phyloP scores from a whole-genome alignment of 306 rosid genomes.

The Rosa persica region DNA sequence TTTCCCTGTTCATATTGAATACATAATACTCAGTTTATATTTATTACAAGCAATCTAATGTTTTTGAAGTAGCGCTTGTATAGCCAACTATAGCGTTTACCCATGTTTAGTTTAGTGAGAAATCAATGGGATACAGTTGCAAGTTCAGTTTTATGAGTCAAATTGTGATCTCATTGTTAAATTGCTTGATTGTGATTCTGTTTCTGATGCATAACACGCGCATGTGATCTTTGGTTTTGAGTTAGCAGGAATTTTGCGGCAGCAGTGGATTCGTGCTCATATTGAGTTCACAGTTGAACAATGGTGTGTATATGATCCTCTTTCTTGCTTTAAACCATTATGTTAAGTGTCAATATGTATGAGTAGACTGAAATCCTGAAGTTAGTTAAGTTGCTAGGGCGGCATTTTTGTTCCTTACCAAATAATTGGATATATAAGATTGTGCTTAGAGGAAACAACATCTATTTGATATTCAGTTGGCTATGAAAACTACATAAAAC shows the following conservation, averaged over 20 bases:
- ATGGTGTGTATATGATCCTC: slow-evolving; percentile 19
- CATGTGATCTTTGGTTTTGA: neutral
- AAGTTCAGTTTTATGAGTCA: neutral
- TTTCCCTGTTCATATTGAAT: neutral
- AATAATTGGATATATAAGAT: neutral
- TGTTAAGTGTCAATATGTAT: neutral
- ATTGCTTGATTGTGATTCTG: slow-evolving; percentile 1
- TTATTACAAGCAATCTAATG: neutral
- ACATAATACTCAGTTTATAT: neutral
- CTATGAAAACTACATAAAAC: neutral
- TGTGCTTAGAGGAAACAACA: neutral
- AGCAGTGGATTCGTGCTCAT: neutral
- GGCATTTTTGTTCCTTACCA: neutral
- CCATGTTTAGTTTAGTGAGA: neutral
- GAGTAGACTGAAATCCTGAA: neutral
- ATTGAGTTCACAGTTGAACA: slow-evolving; percentile 3
- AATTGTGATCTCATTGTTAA: neutral
- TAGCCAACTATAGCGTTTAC: neutral
- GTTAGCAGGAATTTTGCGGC: neutral
- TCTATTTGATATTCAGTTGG: neutral
- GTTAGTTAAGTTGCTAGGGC: neutral
- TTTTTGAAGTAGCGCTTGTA: neutral
- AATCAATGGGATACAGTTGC: neutral
- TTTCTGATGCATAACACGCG: neutral
- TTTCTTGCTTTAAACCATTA: neutral